phyloP scores from a whole-genome alignment of 495 filamentous ascomycete genomes.

The Xylaria cubensis region DNA sequence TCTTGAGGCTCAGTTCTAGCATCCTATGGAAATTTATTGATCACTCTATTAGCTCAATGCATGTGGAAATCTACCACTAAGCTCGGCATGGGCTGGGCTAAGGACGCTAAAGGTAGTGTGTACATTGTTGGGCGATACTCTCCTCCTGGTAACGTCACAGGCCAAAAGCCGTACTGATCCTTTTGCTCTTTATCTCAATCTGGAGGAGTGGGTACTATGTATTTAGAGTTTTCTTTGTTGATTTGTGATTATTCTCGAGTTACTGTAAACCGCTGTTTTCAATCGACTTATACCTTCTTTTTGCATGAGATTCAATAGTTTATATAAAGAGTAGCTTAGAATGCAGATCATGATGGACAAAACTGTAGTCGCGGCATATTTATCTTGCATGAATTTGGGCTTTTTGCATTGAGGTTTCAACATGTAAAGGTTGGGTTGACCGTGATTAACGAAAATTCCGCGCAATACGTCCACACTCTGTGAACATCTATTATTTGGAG shows the following conservation, averaged over 20 bases:
- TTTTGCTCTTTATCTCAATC: background rate
- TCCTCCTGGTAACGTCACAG: slow-evolving; percentile 44
- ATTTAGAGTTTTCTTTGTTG: background rate
- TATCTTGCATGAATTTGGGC: background rate
- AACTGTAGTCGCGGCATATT: background rate
- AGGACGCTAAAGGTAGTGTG: slow-evolving; percentile 39
- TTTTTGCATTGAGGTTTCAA: background rate
- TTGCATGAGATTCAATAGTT: background rate
- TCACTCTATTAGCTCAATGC: slow-evolving; percentile 43
- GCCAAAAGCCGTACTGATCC: slow-evolving; percentile 43
- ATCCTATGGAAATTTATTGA: slow-evolving; percentile 3
- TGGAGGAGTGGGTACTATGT: background rate
- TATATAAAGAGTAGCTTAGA: background rate
- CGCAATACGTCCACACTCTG: background rate
- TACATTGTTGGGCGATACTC: slow-evolving; percentile 50
- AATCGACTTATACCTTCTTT: background rate
- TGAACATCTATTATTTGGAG: too few species aligned
- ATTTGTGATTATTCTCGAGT: background rate
- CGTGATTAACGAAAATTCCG: background rate
- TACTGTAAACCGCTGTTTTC: background rate
- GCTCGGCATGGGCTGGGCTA: slow-evolving; percentile 45
- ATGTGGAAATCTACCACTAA: slow-evolving; percentile 49
- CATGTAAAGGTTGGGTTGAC: background rate
- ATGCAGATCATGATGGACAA: background rate
- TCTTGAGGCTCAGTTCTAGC: background rate